Evolutionary conservation across 257 asterid species (phyloP).

Genomic region (Lantana camara): DNA sequence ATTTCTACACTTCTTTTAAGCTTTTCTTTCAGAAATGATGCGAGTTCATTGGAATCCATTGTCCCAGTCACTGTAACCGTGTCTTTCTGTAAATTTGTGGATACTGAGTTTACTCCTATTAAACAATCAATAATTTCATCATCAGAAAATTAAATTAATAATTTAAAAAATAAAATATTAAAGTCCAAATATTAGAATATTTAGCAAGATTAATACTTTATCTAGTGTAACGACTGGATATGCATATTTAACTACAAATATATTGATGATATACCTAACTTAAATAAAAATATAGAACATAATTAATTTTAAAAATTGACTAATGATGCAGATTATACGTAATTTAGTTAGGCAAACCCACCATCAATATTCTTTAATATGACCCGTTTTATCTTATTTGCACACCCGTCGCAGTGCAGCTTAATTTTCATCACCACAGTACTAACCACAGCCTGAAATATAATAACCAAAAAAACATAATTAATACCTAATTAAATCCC

Average conservation of each 20-base stretch:
- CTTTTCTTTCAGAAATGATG: slow-evolving; percentile 56
- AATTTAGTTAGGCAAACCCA: slow-evolving; percentile 29
- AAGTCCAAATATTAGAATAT: background rate
- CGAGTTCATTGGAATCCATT: slow-evolving; percentile 60
- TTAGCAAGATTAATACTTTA: slow-evolving; percentile 8
- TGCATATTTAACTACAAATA: no score
- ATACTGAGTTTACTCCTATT: slow-evolving; percentile 62
- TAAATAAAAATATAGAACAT: background rate
- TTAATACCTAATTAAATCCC: background rate
- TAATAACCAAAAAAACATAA: background rate
- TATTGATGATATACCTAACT: slow-evolving; percentile 16
- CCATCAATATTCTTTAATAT: slow-evolving; percentile 65
- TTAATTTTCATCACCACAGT: slow-evolving; percentile 70
- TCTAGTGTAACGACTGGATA: background rate
- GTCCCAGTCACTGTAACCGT: slow-evolving; percentile 65
- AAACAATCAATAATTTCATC: background rate
- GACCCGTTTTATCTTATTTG: slow-evolving; percentile 67
- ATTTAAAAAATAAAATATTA: background rate
- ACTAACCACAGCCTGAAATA: slow-evolving; percentile 49
- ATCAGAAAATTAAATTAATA: background rate
- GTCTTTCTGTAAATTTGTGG: slow-evolving; percentile 55
- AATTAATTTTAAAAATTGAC: no score
- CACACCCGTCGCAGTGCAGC: slow-evolving; percentile 93
- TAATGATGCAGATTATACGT: background rate
- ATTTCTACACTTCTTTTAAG: slow-evolving; percentile 61